phyloP scores from a whole-genome alignment of 495 filamentous ascomycete species.

The Xylaria longipes region DNA sequence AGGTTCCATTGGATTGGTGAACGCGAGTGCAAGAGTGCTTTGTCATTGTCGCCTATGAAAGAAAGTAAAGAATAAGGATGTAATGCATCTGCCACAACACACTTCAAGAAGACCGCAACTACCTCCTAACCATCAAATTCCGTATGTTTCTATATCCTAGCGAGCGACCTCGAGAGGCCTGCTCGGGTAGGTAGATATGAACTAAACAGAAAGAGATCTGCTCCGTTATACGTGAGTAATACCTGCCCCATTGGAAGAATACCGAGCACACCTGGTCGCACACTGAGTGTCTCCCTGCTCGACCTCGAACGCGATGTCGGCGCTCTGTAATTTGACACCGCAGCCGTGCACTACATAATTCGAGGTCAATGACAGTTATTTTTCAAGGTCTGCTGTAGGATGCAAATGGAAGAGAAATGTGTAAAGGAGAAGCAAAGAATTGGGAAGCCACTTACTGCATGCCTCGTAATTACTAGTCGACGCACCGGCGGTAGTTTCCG shows the following conservation, averaged over 20 bases:
- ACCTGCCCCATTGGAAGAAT: background rate
- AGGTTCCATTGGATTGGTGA: background rate
- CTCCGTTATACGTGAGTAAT: background rate
- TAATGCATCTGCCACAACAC: background rate
- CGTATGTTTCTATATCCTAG: background rate
- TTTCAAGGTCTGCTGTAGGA: background rate
- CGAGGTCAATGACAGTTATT: background rate
- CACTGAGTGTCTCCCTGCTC: background rate
- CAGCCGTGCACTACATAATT: constrained; percentile 3
- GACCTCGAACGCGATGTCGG: constrained; percentile 3
- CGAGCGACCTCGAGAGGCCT: background rate
- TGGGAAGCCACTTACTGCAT: constrained; percentile 2
- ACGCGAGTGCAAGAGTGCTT: background rate
- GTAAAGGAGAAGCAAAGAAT: background rate
- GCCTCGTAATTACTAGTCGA: background rate
- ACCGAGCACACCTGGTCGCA: background rate
- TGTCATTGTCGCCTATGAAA: background rate
- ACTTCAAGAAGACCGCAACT: background rate
- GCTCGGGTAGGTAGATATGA: background rate
- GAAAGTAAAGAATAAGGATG: background rate
- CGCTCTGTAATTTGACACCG: background rate
- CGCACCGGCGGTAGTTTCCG: background rate
- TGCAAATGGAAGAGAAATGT: background rate
- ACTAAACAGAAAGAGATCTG: background rate
- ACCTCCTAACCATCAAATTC: background rate